Percentiles rank a stretch among this genome's conserved stretches.
Conservation (phyloP, 805 yeast genomes). For the Barnettozyma pratensis region DNA sequence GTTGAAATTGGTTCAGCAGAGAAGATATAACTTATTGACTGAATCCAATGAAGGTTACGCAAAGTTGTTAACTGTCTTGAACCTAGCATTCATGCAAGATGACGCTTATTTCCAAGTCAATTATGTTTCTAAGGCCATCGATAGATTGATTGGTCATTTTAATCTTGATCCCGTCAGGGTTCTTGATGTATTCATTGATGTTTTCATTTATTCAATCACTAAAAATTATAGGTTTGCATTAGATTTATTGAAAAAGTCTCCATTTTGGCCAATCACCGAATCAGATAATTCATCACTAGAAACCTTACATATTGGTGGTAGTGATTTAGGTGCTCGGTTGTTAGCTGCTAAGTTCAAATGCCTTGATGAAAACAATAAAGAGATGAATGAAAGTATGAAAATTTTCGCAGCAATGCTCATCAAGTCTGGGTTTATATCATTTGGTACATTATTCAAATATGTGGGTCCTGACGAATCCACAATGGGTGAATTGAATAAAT, state of each 20-base stretch:
- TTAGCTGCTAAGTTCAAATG: slow-evolving; percentile 41
- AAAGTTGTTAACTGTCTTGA: slow-evolving; percentile 48
- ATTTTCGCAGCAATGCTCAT: slow-evolving; percentile 51
- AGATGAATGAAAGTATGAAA: slow-evolving; percentile 38
- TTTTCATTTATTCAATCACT: slow-evolving; percentile 42
- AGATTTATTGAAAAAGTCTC: slow-evolving; percentile 44
- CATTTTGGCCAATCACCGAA: slow-evolving; percentile 58
- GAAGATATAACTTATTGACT: slow-evolving; percentile 59
- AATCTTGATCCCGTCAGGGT: slow-evolving; percentile 68
- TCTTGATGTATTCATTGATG: slow-evolving; percentile 55
- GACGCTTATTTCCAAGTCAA: slow-evolving; percentile 38
- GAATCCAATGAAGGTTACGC: slow-evolving; percentile 81
- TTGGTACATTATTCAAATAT: slow-evolving; percentile 54
- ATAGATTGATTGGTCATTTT: slow-evolving; percentile 66
- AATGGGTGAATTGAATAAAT: slow-evolving; percentile 38
- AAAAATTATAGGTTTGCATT: slow-evolving; percentile 43
- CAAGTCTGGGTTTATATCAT: slow-evolving; percentile 60
- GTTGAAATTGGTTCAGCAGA: slow-evolving; percentile 26
- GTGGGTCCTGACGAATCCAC: slow-evolving; percentile 48
- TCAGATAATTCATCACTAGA: slow-evolving; percentile 31
- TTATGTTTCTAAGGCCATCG: slow-evolving; percentile 42
- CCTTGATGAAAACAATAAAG: slow-evolving; percentile 26
- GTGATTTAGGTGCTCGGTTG: slow-evolving; percentile 46
- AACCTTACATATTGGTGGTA: slow-evolving; percentile 46
- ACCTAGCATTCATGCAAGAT: slow-evolving; percentile 35